Evolutionary conservation across 2,329 filamentous ascomycete species (phyloP), one percentile per base, ranked within the genome.

Genomic region (Hirsutella thompsonii): DNA sequence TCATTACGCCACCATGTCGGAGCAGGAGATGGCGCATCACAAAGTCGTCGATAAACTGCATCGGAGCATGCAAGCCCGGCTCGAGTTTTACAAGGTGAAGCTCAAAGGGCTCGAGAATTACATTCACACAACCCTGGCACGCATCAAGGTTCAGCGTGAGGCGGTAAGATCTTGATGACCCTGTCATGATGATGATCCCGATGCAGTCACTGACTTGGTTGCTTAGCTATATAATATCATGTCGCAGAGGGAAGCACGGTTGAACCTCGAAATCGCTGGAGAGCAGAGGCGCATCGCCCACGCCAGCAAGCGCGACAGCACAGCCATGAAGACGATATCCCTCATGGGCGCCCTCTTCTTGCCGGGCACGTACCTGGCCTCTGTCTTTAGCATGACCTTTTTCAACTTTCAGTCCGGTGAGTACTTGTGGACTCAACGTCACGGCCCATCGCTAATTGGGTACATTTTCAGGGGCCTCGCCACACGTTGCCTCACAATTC

Each of bases 381-480:
- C 76, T 1, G 63, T 81, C 20, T 81, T 81, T 49, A 72, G 69
- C 61, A 81, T 79, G 74, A 74, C 74, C 0, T 81, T 81, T 54
- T 81, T 81, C 61, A 69, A 80, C 57, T 80, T 79, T 48, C 68
- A 69, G 47, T 58, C 62, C 32, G 59, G 67, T 66, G 53, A 46
- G 57, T 46, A 9, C 41, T 37, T 18, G 34, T 21, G 23, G 23
- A 26, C 23, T 26, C 23, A n/a, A n/a, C n/a, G n/a, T n/a, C n/a
- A n/a, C n/a, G n/a, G n/a, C n/a, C n/a, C n/a, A n/a, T n/a, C n/a
- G n/a, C n/a, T n/a, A n/a, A n/a, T n/a, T n/a, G n/a, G n/a, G n/a
- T n/a, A 20, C 29, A 6, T 5, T 8, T 34, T 2, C 30, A 43
- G 41, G 21, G 20, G 36, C 39, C 20, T 21, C 26, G 16, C 37